phyloP scores from a whole-genome alignment of 176 grass and related monocot genomes.

The Juncus inflexus region DNA sequence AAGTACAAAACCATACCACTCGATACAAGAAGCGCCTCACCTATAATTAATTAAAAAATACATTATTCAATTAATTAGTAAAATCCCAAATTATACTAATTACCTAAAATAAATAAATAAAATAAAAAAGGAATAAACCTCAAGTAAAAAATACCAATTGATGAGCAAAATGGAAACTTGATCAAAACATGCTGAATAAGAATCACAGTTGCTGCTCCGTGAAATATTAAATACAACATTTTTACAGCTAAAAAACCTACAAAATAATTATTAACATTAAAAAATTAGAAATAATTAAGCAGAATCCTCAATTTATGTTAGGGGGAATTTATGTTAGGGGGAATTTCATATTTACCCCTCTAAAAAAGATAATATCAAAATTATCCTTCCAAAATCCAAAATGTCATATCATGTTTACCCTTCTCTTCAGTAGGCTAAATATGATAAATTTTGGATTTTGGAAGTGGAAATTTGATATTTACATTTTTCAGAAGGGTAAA shows the following conservation, averaged over 20 bases:
- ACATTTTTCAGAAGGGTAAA: too few species aligned
- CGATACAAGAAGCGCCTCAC: constrained; percentile 78
- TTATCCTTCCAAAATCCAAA: too few species aligned
- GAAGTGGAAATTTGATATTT: too few species aligned
- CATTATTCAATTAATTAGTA: constrained; percentile 17
- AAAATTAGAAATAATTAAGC: background rate
- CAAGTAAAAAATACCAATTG: constrained; percentile 82
- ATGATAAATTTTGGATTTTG: too few species aligned
- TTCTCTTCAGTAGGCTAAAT: too few species aligned
- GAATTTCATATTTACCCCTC: too few species aligned
- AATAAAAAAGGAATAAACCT: constrained; percentile 35
- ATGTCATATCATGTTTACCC: too few species aligned
- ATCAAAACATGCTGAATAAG: constrained; percentile 77
- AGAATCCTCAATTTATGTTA: too few species aligned
- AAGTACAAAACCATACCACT: constrained; percentile 79
- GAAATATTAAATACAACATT: constrained; percentile 47
- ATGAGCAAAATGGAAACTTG: constrained; percentile 88
- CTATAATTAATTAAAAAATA: constrained; percentile 57
- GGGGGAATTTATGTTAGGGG: too few species aligned
- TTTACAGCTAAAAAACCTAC: constrained; percentile 39
- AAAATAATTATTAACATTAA: constrained; percentile 1
- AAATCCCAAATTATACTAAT: background rate
- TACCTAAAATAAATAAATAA: constrained; percentile 22
- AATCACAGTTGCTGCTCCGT: constrained; percentile 58
- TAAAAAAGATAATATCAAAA: too few species aligned